Base-by-base conservation (phyloP, 1,284 basidiomycete species). In the Meripilus lineatus region DNA sequence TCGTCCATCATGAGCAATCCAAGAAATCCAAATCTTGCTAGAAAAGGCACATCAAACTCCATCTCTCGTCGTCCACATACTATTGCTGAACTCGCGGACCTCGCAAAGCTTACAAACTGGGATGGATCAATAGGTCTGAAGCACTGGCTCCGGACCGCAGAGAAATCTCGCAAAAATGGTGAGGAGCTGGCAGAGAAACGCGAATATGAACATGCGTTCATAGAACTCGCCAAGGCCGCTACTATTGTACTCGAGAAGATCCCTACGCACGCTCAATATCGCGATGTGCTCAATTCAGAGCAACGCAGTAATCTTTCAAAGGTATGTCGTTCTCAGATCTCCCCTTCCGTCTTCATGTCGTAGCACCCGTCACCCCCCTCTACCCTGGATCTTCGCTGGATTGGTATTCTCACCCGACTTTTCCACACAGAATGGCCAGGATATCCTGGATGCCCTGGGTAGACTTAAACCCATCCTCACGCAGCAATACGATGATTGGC, bases 171-270 rank as follows among this genome's bases (percentile, higher is more conserved):
- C 20, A 68, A 70, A 45, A 66, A 67, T 21, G 77, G 69, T 15
- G 72, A 71, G 47, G 57, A 60, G 24, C 64, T 62, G 42, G 58
- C 61, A 1, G 64, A 68, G 18, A 58, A 63, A n/a, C 69, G 68
- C 1, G 74, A 83, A 53, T 64, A 75, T 26, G 79, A 83, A 56
- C 63, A 57, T 40, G 78, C 76, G 1, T 83, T 82, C 56, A 65
- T 83, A 6, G 66, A 73, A 47, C 75, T 72, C 48, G 81, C 80
- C 4, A 71, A 68, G 52, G 79, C 80, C 13, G 79, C 80, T 3
- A 81, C 78, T 2, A 67, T 84, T 33, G 78, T 82, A 5, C 68
- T 82, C 7, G 79, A 84, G 60, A 76, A 73, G 53, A 58, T 84
- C 22, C 80, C 79, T 6, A 61, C 61, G 4, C 81, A 84, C 58